A percentile compares a stretch with the other conserved stretches of the same genome.
Evolutionary conservation across 257 asterid genomes (phyloP).

Genomic region (Solanum raphanifolium): DNA sequence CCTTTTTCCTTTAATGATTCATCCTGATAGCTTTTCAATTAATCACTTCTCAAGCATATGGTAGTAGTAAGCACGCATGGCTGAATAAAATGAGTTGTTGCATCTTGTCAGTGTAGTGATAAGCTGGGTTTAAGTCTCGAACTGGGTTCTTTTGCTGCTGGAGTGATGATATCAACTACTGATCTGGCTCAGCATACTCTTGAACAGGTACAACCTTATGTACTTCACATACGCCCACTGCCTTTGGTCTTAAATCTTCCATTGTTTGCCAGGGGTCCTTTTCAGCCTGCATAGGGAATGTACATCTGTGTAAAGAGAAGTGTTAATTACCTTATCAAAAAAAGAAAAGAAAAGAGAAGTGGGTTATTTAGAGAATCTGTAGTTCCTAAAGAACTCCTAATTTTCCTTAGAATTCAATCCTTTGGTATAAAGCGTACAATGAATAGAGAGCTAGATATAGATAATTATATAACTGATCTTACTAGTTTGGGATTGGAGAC

Average conservation of each 20-base stretch:
- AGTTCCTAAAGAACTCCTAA: neutral
- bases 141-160: conserved; percentile 91
- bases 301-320: neutral
- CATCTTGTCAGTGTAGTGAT: conserved; percentile 69
- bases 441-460: neutral
- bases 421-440: neutral
- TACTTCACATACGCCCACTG: neutral
- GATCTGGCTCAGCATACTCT: conserved; percentile 78
- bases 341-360: neutral
- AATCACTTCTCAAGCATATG: neutral
- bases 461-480: neutral
- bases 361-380: neutral
- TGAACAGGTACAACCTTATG: conserved; percentile 41
- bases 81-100: neutral
- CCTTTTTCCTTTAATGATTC: neutral
- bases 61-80: neutral
- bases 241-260: neutral
- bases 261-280: neutral
- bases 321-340: neutral
- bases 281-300: neutral
- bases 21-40: conserved; percentile 1
- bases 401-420: neutral
- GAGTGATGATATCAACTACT: conserved; percentile 84
- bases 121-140: conserved; percentile 80
- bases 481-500: neutral